A percentile compares a stretch with the other conserved stretches of the same genome.
These are phyloP conservation scores for Pseudogymnoascus sp. DNA, from an alignment of 2,329 filamentous ascomycete genomes.

Conservation along the genomic window DNA sequence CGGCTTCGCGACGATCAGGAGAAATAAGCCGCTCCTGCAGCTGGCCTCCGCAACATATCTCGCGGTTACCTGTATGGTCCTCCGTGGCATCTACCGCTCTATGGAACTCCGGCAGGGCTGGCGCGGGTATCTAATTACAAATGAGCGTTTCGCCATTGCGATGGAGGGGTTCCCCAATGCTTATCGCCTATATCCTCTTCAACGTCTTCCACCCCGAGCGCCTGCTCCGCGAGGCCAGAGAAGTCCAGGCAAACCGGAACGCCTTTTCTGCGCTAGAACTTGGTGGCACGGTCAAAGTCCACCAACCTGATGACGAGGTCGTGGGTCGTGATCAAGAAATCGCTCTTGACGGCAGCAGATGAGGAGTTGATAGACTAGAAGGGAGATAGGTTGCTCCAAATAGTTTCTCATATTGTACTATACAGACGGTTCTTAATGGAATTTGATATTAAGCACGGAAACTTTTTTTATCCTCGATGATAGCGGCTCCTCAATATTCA, in stretches of 20 bases:
- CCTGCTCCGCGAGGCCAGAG: not conserved
- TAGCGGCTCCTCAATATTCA: not conserved
- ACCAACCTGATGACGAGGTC: not conserved
- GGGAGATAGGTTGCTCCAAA: not conserved
- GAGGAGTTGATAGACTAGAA: not conserved
- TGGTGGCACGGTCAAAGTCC: not conserved
- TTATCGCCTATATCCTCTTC: slow-evolving; percentile 31
- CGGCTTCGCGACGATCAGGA: slow-evolving; percentile 34
- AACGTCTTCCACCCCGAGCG: slow-evolving; percentile 22
- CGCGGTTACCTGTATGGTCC: slow-evolving; percentile 35
- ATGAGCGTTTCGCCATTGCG: slow-evolving; percentile 36
- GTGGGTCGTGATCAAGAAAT: not conserved
- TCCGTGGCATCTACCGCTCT: slow-evolving; percentile 38
- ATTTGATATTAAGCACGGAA: not conserved
- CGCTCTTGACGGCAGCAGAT: not conserved
- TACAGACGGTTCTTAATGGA: not conserved
- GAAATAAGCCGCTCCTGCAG: slow-evolving; percentile 25
- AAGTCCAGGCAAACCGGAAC: not conserved
- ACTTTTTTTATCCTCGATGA: not conserved
- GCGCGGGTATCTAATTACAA: slow-evolving; percentile 35
- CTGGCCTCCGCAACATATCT: slow-evolving; percentile 32
- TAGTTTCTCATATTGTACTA: not conserved
- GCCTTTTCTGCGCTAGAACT: not conserved
- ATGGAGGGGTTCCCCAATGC: slow-evolving; percentile 38
- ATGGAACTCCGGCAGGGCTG: slow-evolving; percentile 40